Evolutionary conservation across 768 basidiomycete genomes (phyloP).

Genomic region (Heimioporus sp.): DNA sequence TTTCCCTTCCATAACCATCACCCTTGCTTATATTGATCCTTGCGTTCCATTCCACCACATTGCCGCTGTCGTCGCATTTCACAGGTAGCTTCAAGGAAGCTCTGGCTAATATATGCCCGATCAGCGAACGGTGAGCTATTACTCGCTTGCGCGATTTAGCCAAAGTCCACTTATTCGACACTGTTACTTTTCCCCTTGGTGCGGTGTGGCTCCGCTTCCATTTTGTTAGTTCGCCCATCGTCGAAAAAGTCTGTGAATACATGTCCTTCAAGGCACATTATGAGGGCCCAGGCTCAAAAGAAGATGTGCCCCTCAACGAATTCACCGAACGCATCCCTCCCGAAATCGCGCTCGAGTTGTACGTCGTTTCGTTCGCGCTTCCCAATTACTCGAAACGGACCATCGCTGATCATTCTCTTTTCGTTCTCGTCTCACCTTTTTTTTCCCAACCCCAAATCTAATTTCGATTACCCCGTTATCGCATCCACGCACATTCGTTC

Average conservation of each 20-base stretch:
- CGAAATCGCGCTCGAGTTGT: conserved; percentile 90
- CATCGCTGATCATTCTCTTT: background rate
- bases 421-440: background rate
- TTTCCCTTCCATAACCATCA: conserved; percentile 5
- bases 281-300: conserved; percentile 63
- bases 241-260: conserved; percentile 89
- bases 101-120: conserved; percentile 61
- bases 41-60: conserved; percentile 7
- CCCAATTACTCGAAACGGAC: no score
- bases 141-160: background rate
- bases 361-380: conserved; percentile 30
- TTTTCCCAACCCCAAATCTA: conserved; percentile 7
- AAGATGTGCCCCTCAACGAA: conserved; percentile 75
- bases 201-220: background rate
- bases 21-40: conserved; percentile 12
- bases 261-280: conserved; percentile 84
- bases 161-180: conserved; percentile 1
- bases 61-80: conserved; percentile 5
- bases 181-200: background rate
- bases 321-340: conserved; percentile 81
- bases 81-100: conserved; percentile 77
- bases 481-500: conserved; percentile 7
- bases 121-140: conserved; percentile 63
- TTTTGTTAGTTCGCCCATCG: conserved; percentile 55
- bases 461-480: background rate